phyloP scores from a whole-genome alignment of 306 rosid genomes.

The Fagus crenata region DNA sequence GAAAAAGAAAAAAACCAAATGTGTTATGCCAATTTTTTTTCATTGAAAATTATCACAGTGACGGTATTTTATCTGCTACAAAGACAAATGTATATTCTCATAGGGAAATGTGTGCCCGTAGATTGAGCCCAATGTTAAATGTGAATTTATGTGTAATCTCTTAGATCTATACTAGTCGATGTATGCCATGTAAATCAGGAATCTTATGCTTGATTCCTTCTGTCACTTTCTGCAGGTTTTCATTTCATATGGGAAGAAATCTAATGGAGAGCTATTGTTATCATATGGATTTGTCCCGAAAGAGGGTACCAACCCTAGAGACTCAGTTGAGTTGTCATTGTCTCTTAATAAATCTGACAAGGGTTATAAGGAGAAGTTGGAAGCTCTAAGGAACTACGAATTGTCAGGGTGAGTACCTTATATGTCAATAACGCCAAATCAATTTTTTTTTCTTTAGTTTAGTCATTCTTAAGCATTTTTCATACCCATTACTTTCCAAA shows the following conservation, averaged over 20 bases:
- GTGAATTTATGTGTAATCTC: neutral
- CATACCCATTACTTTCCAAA: neutral
- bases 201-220: conserved; percentile 30
- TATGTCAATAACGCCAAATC: neutral
- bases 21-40: neutral
- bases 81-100: neutral
- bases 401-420: conserved; percentile 61
- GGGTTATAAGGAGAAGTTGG: conserved; percentile 68
- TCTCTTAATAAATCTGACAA: conserved; percentile 72
- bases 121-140: neutral
- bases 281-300: conserved; percentile 94
- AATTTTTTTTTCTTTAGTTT: neutral
- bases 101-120: neutral
- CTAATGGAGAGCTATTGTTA: conserved; percentile 86
- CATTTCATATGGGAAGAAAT: conserved; percentile 91
- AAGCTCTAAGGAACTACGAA: conserved; percentile 64
- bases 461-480: neutral
- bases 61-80: neutral
- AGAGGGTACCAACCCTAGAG: conserved; percentile 89
- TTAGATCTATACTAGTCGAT: neutral
- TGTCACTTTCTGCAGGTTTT: conserved; percentile 63
- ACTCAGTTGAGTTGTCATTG: conserved; percentile 78
- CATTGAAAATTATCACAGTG: neutral
- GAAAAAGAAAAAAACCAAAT: neutral
- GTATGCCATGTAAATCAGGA: neutral